phyloP scores from a whole-genome alignment of 208 protist genomes.

The Acanthamoeba triangularis region DNA sequence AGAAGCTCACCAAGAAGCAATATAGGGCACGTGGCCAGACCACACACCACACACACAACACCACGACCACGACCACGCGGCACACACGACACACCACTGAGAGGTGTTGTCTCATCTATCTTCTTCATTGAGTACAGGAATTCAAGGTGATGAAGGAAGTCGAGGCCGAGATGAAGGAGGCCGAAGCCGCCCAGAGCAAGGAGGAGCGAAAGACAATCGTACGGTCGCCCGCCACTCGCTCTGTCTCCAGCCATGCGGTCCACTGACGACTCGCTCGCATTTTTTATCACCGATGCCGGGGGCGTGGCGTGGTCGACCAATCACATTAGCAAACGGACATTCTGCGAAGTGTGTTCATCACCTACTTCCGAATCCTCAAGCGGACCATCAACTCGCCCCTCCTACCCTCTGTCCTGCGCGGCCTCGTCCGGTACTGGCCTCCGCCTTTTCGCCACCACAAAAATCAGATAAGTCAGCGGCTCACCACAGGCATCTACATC shows the following conservation, averaged over 20 bases:
- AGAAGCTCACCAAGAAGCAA: conserved; percentile 75
- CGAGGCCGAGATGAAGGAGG: conserved; percentile 80
- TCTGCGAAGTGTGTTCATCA: conserved; percentile 82
- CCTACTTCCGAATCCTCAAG: conserved; percentile 86
- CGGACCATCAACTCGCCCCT: conserved; percentile 77
- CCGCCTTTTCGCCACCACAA: too few species aligned
- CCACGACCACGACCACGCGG: too few species aligned
- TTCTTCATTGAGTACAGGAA: conserved; percentile 7
- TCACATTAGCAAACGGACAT: conserved; percentile 87
- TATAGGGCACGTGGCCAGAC: conserved; percentile 32
- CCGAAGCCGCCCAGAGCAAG: conserved; percentile 52
- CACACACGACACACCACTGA: not conserved
- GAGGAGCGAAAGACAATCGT: conserved; percentile 78
- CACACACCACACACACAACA: too few species aligned
- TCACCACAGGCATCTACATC: too few species aligned
- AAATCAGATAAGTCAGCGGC: too few species aligned
- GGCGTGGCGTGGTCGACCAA: too few species aligned
- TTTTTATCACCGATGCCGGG: too few species aligned
- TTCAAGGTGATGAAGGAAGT: conserved; percentile 77
- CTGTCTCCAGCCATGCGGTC: not conserved
- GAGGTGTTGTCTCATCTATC: not conserved
- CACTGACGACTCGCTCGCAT: too few species aligned
- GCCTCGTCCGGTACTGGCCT: conserved; percentile 69
- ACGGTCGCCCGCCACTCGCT: not conserved
- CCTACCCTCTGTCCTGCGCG: conserved; percentile 79